phyloP scores from a whole-genome alignment of 2,329 filamentous ascomycete species.

The Claviceps sorghi region DNA sequence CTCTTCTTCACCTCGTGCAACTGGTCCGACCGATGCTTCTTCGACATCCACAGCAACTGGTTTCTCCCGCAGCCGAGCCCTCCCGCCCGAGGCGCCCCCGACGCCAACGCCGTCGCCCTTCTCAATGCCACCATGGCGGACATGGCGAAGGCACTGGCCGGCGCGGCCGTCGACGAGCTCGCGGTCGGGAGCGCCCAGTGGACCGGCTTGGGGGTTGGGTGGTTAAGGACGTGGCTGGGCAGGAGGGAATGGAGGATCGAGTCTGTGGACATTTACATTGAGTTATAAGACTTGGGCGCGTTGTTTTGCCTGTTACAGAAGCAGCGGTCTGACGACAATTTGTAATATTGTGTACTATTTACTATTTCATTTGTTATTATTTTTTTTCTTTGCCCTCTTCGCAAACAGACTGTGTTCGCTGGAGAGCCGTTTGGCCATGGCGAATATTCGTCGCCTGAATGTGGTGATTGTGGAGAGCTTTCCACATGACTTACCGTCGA shows the following conservation, averaged over 20 bases:
- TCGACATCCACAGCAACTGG: constrained; percentile 87
- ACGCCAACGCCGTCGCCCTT: constrained; percentile 10
- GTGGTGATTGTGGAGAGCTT: too few relatives aligned
- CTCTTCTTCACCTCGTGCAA: constrained; percentile 85
- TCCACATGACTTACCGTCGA: too few relatives aligned
- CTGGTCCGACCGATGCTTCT: constrained; percentile 82
- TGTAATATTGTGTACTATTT: background rate
- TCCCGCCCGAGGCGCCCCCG: constrained; percentile 8
- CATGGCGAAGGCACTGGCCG: constrained; percentile 46
- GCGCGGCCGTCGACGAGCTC: constrained; percentile 50
- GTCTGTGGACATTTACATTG: constrained; percentile 76
- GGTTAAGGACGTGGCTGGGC: constrained; percentile 69
- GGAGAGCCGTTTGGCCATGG: too few relatives aligned
- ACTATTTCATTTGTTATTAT: background rate
- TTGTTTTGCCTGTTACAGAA: background rate
- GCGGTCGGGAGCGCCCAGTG: constrained; percentile 45
- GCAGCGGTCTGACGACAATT: background rate
- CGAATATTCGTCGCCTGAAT: too few relatives aligned
- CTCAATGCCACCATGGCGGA: constrained; percentile 37
- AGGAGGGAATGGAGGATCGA: constrained; percentile 80
- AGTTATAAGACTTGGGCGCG: constrained; percentile 28
- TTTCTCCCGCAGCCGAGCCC: constrained; percentile 58
- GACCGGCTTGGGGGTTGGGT: constrained; percentile 69
- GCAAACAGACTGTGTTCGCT: too few relatives aligned
- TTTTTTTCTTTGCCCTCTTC: too few relatives aligned